These are phyloP conservation scores for Tuctoria greenei DNA, from an alignment of 176 grass and related monocot species.

Conservation along the genomic window DNA sequence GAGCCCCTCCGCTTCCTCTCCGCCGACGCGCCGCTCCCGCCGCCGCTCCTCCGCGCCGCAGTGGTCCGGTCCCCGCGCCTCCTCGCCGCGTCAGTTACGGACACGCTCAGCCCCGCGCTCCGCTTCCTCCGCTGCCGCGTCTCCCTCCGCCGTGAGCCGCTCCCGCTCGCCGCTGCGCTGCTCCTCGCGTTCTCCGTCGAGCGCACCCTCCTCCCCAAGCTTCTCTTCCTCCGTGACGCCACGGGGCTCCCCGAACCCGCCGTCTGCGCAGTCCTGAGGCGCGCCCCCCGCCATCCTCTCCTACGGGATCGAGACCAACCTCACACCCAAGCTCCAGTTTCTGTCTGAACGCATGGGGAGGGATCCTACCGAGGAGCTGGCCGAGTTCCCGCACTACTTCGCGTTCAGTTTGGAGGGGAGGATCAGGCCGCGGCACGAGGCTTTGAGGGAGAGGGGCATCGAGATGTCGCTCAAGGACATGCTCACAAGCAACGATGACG, in stretches of 20 bases:
- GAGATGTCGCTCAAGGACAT: slow-evolving; percentile 51
- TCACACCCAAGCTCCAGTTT: slow-evolving; percentile 62
- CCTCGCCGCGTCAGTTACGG: too few relatives aligned
- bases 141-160: slow-evolving; percentile 27
- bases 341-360: slow-evolving; percentile 45
- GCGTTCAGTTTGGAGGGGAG: slow-evolving; percentile 70
- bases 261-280: slow-evolving; percentile 42
- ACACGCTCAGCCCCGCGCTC: too few relatives aligned
- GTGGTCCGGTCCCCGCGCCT: too few relatives aligned
- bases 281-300: slow-evolving; percentile 63
- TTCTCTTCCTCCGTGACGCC: slow-evolving; percentile 44
- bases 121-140: slow-evolving; percentile 10
- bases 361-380: slow-evolving; percentile 43
- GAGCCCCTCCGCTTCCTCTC: too few relatives aligned
- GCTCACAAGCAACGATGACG: slow-evolving; percentile 60
- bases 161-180: slow-evolving; percentile 49
- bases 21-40: too few relatives aligned
- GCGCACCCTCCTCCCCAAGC: slow-evolving; percentile 65
- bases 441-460: slow-evolving; percentile 35
- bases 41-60: too few relatives aligned
- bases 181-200: slow-evolving; percentile 65
- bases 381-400: slow-evolving; percentile 79
- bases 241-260: slow-evolving; percentile 40
- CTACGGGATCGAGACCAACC: slow-evolving; percentile 65
- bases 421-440: slow-evolving; percentile 52